Evolutionary conservation across 805 yeast species (phyloP), one percentile per base, ranked within the genome.

Genomic region (Metschnikowia lochheadii): DNA sequence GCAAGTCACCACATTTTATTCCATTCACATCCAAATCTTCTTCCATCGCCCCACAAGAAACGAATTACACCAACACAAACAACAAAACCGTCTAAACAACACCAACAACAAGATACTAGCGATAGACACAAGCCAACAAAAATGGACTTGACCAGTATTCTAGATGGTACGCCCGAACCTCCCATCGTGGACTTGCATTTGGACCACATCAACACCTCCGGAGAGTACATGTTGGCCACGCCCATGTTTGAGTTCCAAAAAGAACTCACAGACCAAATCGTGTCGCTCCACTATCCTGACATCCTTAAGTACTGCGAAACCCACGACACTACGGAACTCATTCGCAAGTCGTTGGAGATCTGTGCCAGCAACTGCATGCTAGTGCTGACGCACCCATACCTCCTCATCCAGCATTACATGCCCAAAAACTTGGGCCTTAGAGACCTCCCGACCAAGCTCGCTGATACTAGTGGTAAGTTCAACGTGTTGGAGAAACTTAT

Each of bases 261-360:
- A 60, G 94, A 90, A 60, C 75, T 92, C 47, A 88, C 91, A 10
- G 96, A 92, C 66, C 96, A 90, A 63, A 90, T 94, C 31, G 87
- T 92, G 11, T 87, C 96, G 1, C 73, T 90, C 38, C 98, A 92
- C 67, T 92, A 91, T 64, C 82, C 92, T 33, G 98, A 91, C 63
- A 89, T 92, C 51, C 73, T 92, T 58, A 84, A 89, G 67, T 91
- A 85, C 64, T 90, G 88, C 62, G 96, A 89, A 63, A 72, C 81
- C 45, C 70, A 76, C 50, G 78, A 75, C 54, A 68, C 69, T 38
- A 65, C 68, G 5, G 77, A 73, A 14, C 80, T 87, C 29, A 79
- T 87, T 35, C 73, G 83, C n/a, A 88, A 88, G 61, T 84, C 95
- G 0, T 75, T 92, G 64, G 79, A 82, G 52, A 85, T 88, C 6